Evolutionary conservation across 2,329 filamentous ascomycete species (phyloP), one percentile per base, ranked within the genome.

Genomic region (Metarhizium album): DNA sequence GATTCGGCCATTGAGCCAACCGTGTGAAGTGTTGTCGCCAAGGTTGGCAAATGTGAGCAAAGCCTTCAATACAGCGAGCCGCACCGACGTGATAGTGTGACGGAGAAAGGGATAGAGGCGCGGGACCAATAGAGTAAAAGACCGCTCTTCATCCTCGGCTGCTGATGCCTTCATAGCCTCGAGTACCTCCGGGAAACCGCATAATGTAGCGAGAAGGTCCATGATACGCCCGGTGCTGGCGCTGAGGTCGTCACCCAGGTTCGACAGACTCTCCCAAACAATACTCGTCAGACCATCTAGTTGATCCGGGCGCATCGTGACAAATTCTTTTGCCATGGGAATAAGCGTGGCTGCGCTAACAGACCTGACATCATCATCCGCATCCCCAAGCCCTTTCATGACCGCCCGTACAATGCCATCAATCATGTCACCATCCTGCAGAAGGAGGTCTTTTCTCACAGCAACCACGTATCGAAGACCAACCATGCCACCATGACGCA

Each of bases 151-250:
- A 61, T 96, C 87, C 60, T 86, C 77, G 7, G 82, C 81, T 7
- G 91, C 91, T 51, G 94, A 95, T 29, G 75, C 73, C 69, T 95
- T 95, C 93, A 98, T 98, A 14, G 91, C 87, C 54, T 91, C 83
- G 31, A 98, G 72, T 7, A 97, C 91, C 69, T 95, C 82, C 0
- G 87, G 87, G 71, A 96, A 98, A 55, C 90, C 86, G 71, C 93
- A 98, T 2, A 98, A 80, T 53, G 93, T 97, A 14, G 94, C 93
- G 18, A 98, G 76, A 40, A 98, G 79, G 66, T 98, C 94, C 94
- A 98, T 98, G 50, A 98, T 95, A 51, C 90, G 94, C 46, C 93
- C 93, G 9, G 94, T 98, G 65, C 93, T 97, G 3, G 93, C 93
- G 65, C 90, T 97, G 18, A 98, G 76, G 63, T 98, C 93, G 64